Base-by-base conservation (phyloP, 805 yeast species). In the Torulaspora maleeae region DNA sequence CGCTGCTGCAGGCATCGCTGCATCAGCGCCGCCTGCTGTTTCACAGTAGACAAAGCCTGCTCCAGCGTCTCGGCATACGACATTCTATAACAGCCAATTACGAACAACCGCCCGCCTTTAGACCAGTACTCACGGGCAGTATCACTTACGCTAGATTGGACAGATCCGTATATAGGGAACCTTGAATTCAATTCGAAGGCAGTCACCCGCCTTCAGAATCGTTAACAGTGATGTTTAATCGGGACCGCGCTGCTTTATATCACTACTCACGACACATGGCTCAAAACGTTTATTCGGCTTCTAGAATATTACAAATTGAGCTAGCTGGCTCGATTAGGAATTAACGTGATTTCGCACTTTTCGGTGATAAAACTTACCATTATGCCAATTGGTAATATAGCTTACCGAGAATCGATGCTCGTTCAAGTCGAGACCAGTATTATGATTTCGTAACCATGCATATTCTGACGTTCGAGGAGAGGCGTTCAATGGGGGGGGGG, bases 1-100 rank as follows among this genome's bases (percentile, higher is more conserved):
- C 79, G 80, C 54, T 79, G 78, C 10, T 79, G 72, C 47, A 91
- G 72, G 55, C 87, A 78, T 57, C 80, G 83, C 53, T 83, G 79
- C 95, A 91, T 88, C 59, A 76, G 75, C 41, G 70, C 70, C 4
- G 85, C 79, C 61, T 90, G 95, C 52, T 81, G 85, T 51, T 75
- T 76, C 56, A 90, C 86, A 41, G 44, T 52, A 20, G 55, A 40
- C 29, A 54, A 49, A 10, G 66, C 63, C 40, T 53, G 56, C 16
- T 59, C 65, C 36, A 60, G 41, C 3, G 56, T 45, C 19, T 56
- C 61, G 5, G 65, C 57, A 39, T 61, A 61, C 12, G 61, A 51
- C 63, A 57, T 58, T 22, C 22, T n/a, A 22, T 22, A 22, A 22
- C 25, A 22, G 25, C 25, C 36, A 11, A 10, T 10, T 9, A n/a